phyloP scores from a whole-genome alignment of 495 filamentous ascomycete species.

The Trichoderma virens region DNA sequence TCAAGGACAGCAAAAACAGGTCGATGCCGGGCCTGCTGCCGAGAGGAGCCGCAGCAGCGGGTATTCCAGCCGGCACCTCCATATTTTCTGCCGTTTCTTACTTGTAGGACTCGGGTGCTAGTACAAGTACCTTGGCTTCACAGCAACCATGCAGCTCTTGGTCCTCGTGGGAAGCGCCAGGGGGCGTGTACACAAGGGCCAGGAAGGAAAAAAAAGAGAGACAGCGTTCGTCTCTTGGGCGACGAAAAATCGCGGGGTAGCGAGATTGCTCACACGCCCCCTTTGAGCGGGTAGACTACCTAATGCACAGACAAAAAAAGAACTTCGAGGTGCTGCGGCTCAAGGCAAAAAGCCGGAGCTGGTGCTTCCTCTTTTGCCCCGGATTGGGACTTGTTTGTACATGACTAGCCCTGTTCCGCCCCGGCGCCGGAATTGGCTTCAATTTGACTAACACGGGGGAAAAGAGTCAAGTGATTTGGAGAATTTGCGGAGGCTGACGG shows the following conservation, averaged over 20 bases:
- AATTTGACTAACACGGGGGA: too few species aligned
- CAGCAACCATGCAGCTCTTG: too few species aligned
- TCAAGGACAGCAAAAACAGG: background rate
- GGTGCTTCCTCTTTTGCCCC: background rate
- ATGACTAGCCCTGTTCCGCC: background rate
- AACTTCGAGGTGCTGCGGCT: background rate
- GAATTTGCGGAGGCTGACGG: too few species aligned
- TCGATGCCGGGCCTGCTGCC: background rate
- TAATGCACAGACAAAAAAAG: background rate
- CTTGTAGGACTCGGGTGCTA: background rate
- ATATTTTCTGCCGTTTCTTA: background rate
- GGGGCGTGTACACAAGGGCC: too few species aligned
- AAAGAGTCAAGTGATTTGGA: background rate
- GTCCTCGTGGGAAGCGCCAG: too few species aligned
- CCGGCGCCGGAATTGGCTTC: too few species aligned
- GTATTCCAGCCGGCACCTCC: background rate
- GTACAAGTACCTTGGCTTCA: too few species aligned
- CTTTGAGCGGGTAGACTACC: too few species aligned
- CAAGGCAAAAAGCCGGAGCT: background rate
- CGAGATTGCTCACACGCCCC: background rate
- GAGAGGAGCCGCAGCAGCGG: background rate
- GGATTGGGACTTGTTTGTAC: background rate
- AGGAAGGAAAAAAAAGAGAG: too few species aligned
- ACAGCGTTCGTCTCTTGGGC: too few species aligned
- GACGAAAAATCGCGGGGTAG: constrained; percentile 8